Evolutionary conservation across 1,139 yeast genomes (phyloP).

Genomic region (Pichia sp.): DNA sequence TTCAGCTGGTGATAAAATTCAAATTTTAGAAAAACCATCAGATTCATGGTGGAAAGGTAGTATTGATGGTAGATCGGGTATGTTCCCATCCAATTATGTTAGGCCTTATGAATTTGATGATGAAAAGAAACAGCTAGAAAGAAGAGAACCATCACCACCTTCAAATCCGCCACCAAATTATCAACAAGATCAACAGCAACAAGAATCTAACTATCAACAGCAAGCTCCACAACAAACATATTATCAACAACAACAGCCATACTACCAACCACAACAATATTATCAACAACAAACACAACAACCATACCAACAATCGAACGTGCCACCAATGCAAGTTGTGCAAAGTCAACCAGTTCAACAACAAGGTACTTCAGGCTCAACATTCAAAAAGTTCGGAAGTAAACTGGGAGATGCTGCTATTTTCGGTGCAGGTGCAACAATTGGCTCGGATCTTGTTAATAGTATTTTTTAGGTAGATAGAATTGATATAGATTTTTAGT

Average conservation of each 20-base stretch:
- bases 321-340: neutral
- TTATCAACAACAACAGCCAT: neutral
- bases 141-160: neutral
- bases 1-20: conserved; percentile 65
- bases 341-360: conserved; percentile 13
- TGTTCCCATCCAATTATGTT: conserved; percentile 88
- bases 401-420: conserved; percentile 89
- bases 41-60: conserved; percentile 90
- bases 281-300: conserved; percentile 13
- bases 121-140: neutral
- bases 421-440: conserved; percentile 96
- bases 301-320: neutral
- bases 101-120: neutral
- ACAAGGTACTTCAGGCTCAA: conserved; percentile 15
- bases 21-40: conserved; percentile 67
- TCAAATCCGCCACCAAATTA: conserved; percentile 7
- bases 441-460: conserved; percentile 83
- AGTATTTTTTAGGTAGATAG: conserved; percentile 55
- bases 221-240: conserved; percentile 1
- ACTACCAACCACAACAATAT: neutral
- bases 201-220: conserved; percentile 7
- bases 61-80: conserved; percentile 55
- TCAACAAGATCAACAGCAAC: conserved; percentile 13
- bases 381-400: conserved; percentile 65
- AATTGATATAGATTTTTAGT: no score